Evolutionary conservation across 805 yeast genomes (phyloP), one percentile per base, ranked within the genome.

Genomic region (Wickerhamiella cacticola): DNA sequence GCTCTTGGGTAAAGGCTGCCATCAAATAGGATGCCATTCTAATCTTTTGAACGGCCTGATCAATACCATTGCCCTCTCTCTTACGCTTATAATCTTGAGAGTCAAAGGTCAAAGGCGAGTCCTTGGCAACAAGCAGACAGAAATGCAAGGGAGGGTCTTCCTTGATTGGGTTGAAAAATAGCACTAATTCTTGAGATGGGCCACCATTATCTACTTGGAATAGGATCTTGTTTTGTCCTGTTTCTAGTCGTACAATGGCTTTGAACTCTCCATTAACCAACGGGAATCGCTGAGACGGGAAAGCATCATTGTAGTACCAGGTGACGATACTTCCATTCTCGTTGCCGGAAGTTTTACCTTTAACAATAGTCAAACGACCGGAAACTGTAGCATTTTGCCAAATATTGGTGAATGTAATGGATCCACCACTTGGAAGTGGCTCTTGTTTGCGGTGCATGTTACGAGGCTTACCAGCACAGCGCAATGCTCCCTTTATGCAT

Each of bases 1-100:
- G 95, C 55, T 88, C 96, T 56, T 78, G 79, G 0, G 96, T 88
- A 62, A 74, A 87, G 0, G 95, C 94, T 57, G 85, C 89, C 94
- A 85, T 84, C 63, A 88, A 63, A 55, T 95, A 71, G 3, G 82
- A 94, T 3, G 84, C 95, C 51, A 86, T 75, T 56, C 92, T 75
- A 53, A 89, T 61, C 60, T 85, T 85, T 53, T 68, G 69, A 16
- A 82, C 66, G 1, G 95, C 95, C 4, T 79, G 61, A n/a, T 78
- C 78, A 19, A 88, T 55, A 12, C 70, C 75, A 52, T 83, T 79
- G 1, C 79, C 80, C 54, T 83, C 92, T 22, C 51, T 49, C 28
- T 55, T 48, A 15, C 44, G 41, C 42, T 64, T 64, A 45, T 59
- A 59, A 15, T 53, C 53, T 0, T 94, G 87, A 53, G 84, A 74